Conservation (phyloP, 1,139 yeast genomes). For the Yamadazyma friedrichii region DNA sequence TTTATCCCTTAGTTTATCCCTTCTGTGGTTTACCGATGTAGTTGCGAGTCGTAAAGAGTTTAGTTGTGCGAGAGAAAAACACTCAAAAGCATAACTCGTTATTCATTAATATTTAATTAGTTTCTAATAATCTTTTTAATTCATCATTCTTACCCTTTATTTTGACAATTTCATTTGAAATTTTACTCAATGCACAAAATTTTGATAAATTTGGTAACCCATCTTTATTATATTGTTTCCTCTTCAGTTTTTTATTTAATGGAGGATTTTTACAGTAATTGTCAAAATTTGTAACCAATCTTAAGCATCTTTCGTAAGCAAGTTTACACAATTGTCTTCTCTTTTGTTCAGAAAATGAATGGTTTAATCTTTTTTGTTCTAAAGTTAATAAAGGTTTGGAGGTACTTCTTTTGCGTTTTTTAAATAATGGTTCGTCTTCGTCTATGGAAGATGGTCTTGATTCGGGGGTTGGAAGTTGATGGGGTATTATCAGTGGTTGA, state of each 20-base stretch:
- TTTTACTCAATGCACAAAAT: slow-evolving; percentile 45
- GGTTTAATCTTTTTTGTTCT: slow-evolving; percentile 71
- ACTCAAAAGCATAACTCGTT: slow-evolving; percentile 4
- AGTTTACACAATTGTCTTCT: slow-evolving; percentile 70
- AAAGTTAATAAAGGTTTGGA: slow-evolving; percentile 53
- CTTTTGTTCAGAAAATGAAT: slow-evolving; percentile 72
- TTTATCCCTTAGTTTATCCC: too few species aligned
- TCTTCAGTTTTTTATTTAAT: slow-evolving; percentile 33
- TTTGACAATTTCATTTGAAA: slow-evolving; percentile 39
- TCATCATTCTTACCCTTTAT: slow-evolving; percentile 35
- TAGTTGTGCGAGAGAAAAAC: neutral
- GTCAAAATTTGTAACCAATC: slow-evolving; percentile 41
- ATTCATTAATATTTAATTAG: slow-evolving; percentile 6
- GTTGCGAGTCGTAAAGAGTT: too few species aligned
- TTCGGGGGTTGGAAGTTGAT: slow-evolving; percentile 41
- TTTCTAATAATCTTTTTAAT: slow-evolving; percentile 23
- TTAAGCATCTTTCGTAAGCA: slow-evolving; percentile 54
- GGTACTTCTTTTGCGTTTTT: slow-evolving; percentile 31
- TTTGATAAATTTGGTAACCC: slow-evolving; percentile 49
- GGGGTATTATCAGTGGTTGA: neutral
- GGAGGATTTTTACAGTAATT: slow-evolving; percentile 36
- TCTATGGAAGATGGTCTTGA: slow-evolving; percentile 26
- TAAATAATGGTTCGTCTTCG: slow-evolving; percentile 13
- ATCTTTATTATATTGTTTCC: slow-evolving; percentile 43
- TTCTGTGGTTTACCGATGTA: too few species aligned